A percentile compares a stretch with the other conserved stretches of the same genome.
These are phyloP conservation scores for Myxozyma kluyveri DNA, from an alignment of 805 yeast species.

Conservation along the genomic window DNA sequence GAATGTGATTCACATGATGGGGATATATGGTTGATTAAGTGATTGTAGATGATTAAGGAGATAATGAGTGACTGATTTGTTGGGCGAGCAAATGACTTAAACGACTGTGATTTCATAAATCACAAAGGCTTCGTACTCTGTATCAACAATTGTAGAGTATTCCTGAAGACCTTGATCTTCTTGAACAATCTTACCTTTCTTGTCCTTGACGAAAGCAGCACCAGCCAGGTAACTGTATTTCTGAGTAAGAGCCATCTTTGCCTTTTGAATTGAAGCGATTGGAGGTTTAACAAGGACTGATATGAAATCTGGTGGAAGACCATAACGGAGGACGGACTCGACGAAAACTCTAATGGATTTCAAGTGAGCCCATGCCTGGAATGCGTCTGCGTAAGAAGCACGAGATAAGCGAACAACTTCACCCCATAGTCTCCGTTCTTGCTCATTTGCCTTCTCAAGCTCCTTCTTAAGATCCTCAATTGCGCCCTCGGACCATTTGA, in stretches of 20 bases:
- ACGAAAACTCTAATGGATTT: conserved; percentile 84
- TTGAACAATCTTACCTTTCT: conserved; percentile 58
- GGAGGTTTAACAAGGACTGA: conserved; percentile 45
- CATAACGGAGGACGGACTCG: conserved; percentile 92
- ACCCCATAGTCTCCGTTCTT: conserved; percentile 65
- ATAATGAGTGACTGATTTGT: background rate
- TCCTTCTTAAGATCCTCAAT: conserved; percentile 74
- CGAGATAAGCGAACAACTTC: conserved; percentile 80
- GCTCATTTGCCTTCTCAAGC: conserved; percentile 67
- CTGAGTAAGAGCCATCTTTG: conserved; percentile 65
- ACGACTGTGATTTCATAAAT: conserved; percentile 54
- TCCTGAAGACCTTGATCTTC: conserved; percentile 71
- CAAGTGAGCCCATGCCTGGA: conserved; percentile 85
- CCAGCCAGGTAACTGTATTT: conserved; percentile 91
- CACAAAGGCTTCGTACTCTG: conserved; percentile 96
- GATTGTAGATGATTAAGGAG: background rate
- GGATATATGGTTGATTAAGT: background rate
- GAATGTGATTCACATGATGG: too few species aligned
- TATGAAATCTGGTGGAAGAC: conserved; percentile 89
- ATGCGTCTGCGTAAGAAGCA: conserved; percentile 85
- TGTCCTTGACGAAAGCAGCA: conserved; percentile 71
- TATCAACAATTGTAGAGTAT: conserved; percentile 87
- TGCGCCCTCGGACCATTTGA: conserved; percentile 74
- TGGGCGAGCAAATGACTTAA: background rate
- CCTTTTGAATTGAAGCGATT: conserved; percentile 48